Conservation (phyloP, 2,329 filamentous ascomycete species). For the Davidsoniella australis region DNA sequence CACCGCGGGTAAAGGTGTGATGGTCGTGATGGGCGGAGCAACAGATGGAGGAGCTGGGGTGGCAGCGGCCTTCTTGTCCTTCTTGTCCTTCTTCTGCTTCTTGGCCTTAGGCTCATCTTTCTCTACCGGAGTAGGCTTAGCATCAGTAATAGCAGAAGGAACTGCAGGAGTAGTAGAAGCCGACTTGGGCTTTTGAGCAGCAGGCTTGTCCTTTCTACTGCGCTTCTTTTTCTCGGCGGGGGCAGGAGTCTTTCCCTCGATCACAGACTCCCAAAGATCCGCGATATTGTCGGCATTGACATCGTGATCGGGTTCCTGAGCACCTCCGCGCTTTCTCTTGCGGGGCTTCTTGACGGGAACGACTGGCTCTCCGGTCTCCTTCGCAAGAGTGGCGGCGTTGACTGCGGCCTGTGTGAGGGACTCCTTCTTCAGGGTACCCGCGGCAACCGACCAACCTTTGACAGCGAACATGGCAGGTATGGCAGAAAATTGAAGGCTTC, state of each 20-base stretch:
- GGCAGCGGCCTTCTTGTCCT: conserved; percentile 15
- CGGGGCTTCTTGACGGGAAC: conserved; percentile 29
- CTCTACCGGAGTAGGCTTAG: conserved; percentile 15
- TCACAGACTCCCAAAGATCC: conserved; percentile 62
- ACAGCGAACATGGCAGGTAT: conserved; percentile 66
- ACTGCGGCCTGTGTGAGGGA: conserved; percentile 18
- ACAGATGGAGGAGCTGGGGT: conserved; percentile 12
- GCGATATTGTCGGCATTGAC: conserved; percentile 57
- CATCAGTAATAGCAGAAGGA: background rate
- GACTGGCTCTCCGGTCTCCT: conserved; percentile 13
- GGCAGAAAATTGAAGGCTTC: background rate
- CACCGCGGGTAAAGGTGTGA: conserved; percentile 25
- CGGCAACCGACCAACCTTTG: conserved; percentile 74
- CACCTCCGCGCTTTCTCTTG: conserved; percentile 37
- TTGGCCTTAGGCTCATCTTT: conserved; percentile 15
- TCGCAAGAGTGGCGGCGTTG: conserved; percentile 17
- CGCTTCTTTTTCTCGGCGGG: conserved; percentile 16
- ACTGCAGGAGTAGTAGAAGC: background rate
- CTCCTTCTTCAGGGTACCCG: conserved; percentile 55
- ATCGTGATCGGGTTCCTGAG: conserved; percentile 18
- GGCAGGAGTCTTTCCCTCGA: conserved; percentile 42
- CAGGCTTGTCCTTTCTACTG: conserved; percentile 16
- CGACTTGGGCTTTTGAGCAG: conserved; percentile 14
- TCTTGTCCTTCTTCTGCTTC: conserved; percentile 20
- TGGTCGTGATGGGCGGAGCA: conserved; percentile 14